Evolutionary conservation across 768 basidiomycete genomes (phyloP).

Genomic region (Psilocybe cyanescens): DNA sequence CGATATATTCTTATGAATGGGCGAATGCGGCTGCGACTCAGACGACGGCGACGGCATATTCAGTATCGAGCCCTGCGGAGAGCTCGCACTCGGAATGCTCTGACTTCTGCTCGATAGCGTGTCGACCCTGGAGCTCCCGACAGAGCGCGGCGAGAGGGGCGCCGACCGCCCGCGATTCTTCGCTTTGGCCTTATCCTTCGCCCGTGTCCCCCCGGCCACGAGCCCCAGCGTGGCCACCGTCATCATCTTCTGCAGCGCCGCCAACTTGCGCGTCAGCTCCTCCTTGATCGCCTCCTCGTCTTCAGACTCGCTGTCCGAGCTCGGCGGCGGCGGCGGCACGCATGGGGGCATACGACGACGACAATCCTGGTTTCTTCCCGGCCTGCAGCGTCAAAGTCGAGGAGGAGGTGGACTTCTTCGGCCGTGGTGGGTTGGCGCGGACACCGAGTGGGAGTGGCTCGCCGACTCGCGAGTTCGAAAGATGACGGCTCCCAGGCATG

Average conservation of each 20-base stretch:
- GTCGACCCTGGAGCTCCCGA: slow-evolving; percentile 32
- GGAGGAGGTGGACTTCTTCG: slow-evolving; percentile 64
- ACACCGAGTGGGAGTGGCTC: slow-evolving; percentile 44
- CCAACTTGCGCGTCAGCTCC: slow-evolving; percentile 71
- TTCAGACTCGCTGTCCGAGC: slow-evolving; percentile 59
- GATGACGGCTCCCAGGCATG: slow-evolving; percentile 31
- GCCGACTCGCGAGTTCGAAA: slow-evolving; percentile 51
- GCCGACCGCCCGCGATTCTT: slow-evolving; percentile 46
- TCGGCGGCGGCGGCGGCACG: slow-evolving; percentile 56
- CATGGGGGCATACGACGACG: slow-evolving; percentile 30
- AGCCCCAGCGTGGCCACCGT: slow-evolving; percentile 78
- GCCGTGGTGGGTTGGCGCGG: slow-evolving; percentile 58
- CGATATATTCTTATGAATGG: slow-evolving; percentile 52
- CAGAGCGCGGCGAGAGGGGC: slow-evolving; percentile 36
- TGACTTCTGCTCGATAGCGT: slow-evolving; percentile 55
- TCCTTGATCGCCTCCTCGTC: slow-evolving; percentile 66
- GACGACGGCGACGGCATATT: slow-evolving; percentile 77
- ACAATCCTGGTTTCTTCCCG: slow-evolving; percentile 33
- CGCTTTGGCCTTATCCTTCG: slow-evolving; percentile 35
- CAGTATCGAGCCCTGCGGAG: slow-evolving; percentile 78
- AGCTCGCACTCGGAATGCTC: slow-evolving; percentile 74
- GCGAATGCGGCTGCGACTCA: slow-evolving; percentile 57
- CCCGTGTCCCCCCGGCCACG: slow-evolving; percentile 46
- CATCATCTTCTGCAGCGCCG: slow-evolving; percentile 71
- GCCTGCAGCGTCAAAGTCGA: slow-evolving; percentile 75